phyloP scores from a whole-genome alignment of 148 eudicot genomes.

The Tetragonia tetragonoides region DNA sequence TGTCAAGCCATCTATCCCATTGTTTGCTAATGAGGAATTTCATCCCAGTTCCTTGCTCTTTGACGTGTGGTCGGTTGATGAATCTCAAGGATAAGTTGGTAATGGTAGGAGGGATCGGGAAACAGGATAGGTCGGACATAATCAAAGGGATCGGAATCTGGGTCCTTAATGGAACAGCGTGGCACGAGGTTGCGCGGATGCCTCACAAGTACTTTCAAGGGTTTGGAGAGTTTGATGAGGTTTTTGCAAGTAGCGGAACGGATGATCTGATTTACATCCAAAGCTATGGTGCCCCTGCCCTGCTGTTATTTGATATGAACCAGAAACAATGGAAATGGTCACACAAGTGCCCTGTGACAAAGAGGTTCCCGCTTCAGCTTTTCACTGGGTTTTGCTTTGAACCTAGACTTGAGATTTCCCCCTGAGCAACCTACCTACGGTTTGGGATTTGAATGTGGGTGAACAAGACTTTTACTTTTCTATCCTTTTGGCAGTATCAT shows the following conservation, averaged over 20 bases:
- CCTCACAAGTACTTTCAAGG: constrained; percentile 88
- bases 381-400: constrained; percentile 96
- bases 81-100: constrained; percentile 77
- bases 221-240: constrained; percentile 93
- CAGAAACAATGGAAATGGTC: constrained; percentile 84
- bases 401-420: constrained; percentile 77
- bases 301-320: constrained; percentile 72
- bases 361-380: constrained; percentile 93
- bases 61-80: constrained; percentile 93
- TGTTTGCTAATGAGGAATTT: constrained; percentile 48
- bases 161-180: constrained; percentile 63
- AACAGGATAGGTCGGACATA: constrained; percentile 71
- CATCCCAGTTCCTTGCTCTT: constrained; percentile 68
- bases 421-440: constrained; percentile 32
- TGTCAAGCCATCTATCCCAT: constrained; percentile 38
- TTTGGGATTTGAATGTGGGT: background rate
- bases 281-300: constrained; percentile 85
- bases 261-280: constrained; percentile 78
- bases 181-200: constrained; percentile 82
- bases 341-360: constrained; percentile 80
- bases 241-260: constrained; percentile 86
- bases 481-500: background rate
- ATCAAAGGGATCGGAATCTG: constrained; percentile 95
- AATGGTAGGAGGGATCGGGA: constrained; percentile 94
- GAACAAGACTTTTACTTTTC: background rate